Percentiles rank a stretch among this genome's conserved stretches.
These are phyloP conservation scores for Marasmius sp. DNA, from an alignment of 1,284 basidiomycete species.

Conservation along the genomic window DNA sequence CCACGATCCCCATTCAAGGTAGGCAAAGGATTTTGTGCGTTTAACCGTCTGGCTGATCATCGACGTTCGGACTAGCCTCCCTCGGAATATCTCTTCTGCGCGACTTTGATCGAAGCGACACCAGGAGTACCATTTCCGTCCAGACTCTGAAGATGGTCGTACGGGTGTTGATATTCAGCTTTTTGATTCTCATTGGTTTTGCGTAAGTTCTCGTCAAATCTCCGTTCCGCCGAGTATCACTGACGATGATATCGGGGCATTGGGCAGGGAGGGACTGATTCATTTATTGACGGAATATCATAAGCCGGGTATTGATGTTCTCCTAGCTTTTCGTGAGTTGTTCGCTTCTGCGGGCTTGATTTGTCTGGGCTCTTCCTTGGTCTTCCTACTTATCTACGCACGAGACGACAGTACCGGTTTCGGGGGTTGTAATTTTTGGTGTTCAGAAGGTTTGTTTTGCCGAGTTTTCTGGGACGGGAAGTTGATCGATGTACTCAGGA, in stretches of 20 bases:
- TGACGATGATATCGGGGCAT: not conserved
- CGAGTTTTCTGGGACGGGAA: not conserved
- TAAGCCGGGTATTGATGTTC: constrained; percentile 4
- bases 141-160: constrained; percentile 23
- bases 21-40: not conserved
- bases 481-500: constrained; percentile 1
- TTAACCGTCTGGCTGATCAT: not conserved
- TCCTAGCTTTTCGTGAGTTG: constrained; percentile 10
- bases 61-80: constrained; percentile 6
- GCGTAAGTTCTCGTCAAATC: constrained; percentile 2
- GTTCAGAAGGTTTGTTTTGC: constrained; percentile 6
- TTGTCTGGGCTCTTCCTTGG: not conserved
- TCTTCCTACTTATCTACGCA: not conserved
- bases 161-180: constrained; percentile 28
- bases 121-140: constrained; percentile 18
- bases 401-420: constrained; percentile 7
- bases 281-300: constrained; percentile 8
- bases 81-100: constrained; percentile 18
- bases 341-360: too few relatives aligned
- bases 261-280: constrained; percentile 9
- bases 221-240: not conserved
- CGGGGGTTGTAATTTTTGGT: constrained; percentile 12
- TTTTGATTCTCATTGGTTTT: constrained; percentile 17
- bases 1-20: constrained; percentile 17
- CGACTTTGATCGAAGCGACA: constrained; percentile 12